Base-by-base conservation (phyloP, 2,329 filamentous ascomycete genomes). In the Chrysoporthe deuterocubensis region DNA sequence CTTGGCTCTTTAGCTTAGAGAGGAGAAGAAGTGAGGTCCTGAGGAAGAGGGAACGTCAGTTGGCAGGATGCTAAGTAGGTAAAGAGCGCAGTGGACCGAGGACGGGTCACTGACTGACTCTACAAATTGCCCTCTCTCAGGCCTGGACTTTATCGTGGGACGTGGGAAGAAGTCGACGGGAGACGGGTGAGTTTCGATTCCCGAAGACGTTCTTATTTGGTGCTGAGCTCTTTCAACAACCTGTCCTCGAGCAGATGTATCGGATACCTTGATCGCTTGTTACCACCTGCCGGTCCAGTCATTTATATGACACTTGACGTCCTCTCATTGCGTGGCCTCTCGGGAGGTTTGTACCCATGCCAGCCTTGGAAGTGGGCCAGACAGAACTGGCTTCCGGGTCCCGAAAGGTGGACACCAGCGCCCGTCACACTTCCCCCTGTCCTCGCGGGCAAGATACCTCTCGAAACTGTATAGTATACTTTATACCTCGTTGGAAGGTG, bases 1-100 rank as follows among this genome's bases (percentile, higher is more conserved):
- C 37, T 42, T 62, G 16, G 32, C 18, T 42, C 16, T 11, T 54
- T n/a, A 60, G 44, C 6, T 21, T 34, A 6, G 42, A 5, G 40
- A 65, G 52, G 21, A 67, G 48, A 40, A 34, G 43, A 26, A 32
- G 56, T 42, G 44, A 50, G 64, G 46, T 21, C 9, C 18, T 7
- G 16, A n/a, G 7, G 9, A 40, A 52, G 34, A 59, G 64, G 34
- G 11, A 74, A 70, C 71, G 74, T 65, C 56, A 13, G 32, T 54
- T 54, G 50, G 50, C 50, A 54, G 21, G 16, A 54, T 26, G 26
- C 26, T 26, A 26, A 26, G 26, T 26, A 16, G 32, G 37, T 48
- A 21, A 42, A 61, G 64, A 62, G n/a, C 62, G 61, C 37, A 59
- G 52, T 54, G 65, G 61, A 67, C 54, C 64, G 61, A 64, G 48